A percentile compares a stretch with the other conserved stretches of the same genome.
Conservation (phyloP, 1,284 basidiomycete genomes). For the Caloboletus firmus region DNA sequence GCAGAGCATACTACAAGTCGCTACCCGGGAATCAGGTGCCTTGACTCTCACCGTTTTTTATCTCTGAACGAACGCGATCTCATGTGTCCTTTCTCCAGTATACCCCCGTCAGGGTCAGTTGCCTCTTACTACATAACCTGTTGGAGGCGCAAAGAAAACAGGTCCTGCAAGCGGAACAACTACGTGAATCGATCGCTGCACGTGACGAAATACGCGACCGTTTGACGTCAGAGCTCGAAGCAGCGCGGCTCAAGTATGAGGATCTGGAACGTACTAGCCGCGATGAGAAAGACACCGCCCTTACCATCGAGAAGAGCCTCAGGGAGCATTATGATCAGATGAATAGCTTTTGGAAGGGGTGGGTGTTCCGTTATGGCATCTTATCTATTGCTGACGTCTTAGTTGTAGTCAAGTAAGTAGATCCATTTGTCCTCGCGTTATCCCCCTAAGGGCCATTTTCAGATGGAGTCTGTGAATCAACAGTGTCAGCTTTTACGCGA, state of each 20-base stretch:
- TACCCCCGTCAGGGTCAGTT: constrained; percentile 36
- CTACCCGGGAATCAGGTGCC: constrained; percentile 39
- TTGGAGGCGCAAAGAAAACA: constrained; percentile 34
- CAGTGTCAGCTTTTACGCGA: constrained; percentile 35
- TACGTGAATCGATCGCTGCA: constrained; percentile 25
- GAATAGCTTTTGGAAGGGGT: constrained; percentile 41
- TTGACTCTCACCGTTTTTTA: neutral
- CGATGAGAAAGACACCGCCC: constrained; percentile 40
- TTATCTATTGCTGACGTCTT: constrained; percentile 18
- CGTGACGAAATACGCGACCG: constrained; percentile 33
- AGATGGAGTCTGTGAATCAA: constrained; percentile 38
- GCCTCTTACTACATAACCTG: constrained; percentile 33
- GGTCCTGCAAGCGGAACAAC: constrained; percentile 28
- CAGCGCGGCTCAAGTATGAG: constrained; percentile 25
- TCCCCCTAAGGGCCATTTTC: constrained; percentile 11
- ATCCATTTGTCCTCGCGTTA: neutral
- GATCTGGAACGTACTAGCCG: constrained; percentile 31
- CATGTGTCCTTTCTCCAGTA: constrained; percentile 21
- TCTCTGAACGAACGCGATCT: constrained; percentile 8
- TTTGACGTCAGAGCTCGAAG: constrained; percentile 31
- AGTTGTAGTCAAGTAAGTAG: constrained; percentile 41
- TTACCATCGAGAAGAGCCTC: constrained; percentile 37
- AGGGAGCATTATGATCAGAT: constrained; percentile 38
- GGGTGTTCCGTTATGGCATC: constrained; percentile 16
- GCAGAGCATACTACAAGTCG: constrained; percentile 39